Evolutionary conservation across 2,329 filamentous ascomycete genomes (phyloP), one percentile per base, ranked within the genome.

Genomic region (Cercospora citrullina): DNA sequence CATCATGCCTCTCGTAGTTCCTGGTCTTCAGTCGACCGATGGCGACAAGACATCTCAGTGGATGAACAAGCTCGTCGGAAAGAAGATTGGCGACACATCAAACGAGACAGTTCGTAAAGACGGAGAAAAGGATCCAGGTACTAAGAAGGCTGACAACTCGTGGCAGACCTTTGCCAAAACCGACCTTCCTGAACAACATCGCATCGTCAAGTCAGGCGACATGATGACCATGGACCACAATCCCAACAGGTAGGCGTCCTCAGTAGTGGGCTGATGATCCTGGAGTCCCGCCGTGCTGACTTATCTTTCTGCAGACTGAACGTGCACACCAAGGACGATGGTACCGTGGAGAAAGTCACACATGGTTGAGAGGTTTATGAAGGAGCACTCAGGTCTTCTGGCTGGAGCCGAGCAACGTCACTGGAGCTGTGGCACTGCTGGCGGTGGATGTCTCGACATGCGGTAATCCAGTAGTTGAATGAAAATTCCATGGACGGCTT

Each of bases 1-100:
- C 65, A 74, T 60, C 33, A 85, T 85, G 83, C 83, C 83, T 78
- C 83, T 85, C 76, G 82, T 85, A 68, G 80, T 85, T 14, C 83
- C 83, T 53, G 82, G 82, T 64, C 72, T 84, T 45, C 78, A 79
- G 75, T 79, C 77, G 74, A 80, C 77, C 58, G 78, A 78, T 66
- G 75, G 72, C 69, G 75, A 78, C 69, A 76, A 80, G 73, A 77
- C 75, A 64, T 72, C 78, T 10, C 77, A 83, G 65, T 85, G 83
- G 83, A 76, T 77, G 75, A 79, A 77, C 72, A 80, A 84, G 78
- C 78, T 85, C 23, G 79, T 82, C 74, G 83, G 83, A 72, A 85
- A 85, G 82, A 84, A 84, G 75, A 75, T 85, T 42, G 83, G 83
- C 12, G 83, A 85, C 14, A 65, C 68, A 30, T 79, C 79, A 48